phyloP scores from a whole-genome alignment of 495 filamentous ascomycete genomes.

The Halenospora varia region DNA sequence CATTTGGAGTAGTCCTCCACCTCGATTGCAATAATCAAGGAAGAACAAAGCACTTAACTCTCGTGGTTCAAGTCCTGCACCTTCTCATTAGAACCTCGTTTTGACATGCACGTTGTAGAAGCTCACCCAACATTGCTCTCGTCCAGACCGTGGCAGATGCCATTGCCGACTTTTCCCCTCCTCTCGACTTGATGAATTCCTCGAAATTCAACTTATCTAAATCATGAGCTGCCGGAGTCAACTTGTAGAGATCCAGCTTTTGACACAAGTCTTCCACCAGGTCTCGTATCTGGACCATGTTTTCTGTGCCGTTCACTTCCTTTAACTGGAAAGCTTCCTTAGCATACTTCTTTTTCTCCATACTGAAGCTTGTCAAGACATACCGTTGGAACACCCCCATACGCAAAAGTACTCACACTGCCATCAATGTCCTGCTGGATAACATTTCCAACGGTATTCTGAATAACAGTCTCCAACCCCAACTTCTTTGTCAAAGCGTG shows the following conservation, averaged over 20 bases:
- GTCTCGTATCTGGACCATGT: neutral
- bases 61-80: conserved; percentile 30
- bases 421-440: conserved; percentile 31
- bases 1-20: conserved; percentile 36
- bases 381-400: conserved; percentile 31
- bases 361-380: neutral
- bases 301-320: neutral
- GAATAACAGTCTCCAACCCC: conserved; percentile 36
- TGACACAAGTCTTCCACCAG: neutral
- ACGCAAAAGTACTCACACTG: conserved; percentile 18
- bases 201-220: neutral
- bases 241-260: neutral
- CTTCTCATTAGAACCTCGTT: neutral
- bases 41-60: conserved; percentile 43
- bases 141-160: conserved; percentile 30
- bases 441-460: conserved; percentile 34
- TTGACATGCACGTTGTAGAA: neutral
- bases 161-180: conserved; percentile 2
- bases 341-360: neutral
- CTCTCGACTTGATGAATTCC: neutral
- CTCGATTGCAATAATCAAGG: conserved; percentile 43
- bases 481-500: conserved; percentile 30
- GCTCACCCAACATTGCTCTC: conserved; percentile 36
- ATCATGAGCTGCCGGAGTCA: neutral
- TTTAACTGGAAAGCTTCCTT: neutral